phyloP scores from a whole-genome alignment of 805 yeast species.

The Saturnispora galanensis region DNA sequence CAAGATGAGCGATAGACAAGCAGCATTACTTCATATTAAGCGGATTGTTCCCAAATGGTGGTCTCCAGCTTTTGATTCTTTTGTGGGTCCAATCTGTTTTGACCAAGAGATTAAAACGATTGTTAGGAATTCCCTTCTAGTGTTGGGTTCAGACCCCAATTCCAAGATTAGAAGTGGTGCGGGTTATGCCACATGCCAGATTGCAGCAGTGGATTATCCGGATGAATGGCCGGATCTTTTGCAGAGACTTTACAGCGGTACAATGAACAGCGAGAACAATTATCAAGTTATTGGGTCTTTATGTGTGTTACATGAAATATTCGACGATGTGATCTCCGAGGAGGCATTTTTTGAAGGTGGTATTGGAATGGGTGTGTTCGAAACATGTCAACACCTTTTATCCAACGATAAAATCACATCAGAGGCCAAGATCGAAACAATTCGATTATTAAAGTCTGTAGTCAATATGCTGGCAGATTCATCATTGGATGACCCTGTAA shows the following conservation, averaged over 20 bases:
- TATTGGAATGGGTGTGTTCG: conserved; percentile 45
- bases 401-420: conserved; percentile 15
- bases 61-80: conserved; percentile 77
- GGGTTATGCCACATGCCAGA: conserved; percentile 70
- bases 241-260: conserved; percentile 32
- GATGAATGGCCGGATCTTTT: conserved; percentile 88
- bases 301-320: conserved; percentile 59
- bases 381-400: conserved; percentile 38
- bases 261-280: conserved; percentile 24
- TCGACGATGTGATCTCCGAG: conserved; percentile 79
- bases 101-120: conserved; percentile 38
- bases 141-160: conserved; percentile 36
- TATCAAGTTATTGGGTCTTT: conserved; percentile 42
- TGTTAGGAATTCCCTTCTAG: conserved; percentile 43
- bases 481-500: conserved; percentile 30
- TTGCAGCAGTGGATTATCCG: conserved; percentile 84
- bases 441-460: conserved; percentile 44
- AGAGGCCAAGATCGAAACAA: conserved; percentile 37
- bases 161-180: conserved; percentile 57
- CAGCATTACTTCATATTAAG: conserved; percentile 57
- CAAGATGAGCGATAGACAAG: conserved; percentile 40
- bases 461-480: conserved; percentile 43
- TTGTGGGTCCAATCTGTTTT: conserved; percentile 46
- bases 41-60: conserved; percentile 63
- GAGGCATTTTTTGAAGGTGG: conserved; percentile 77